Evolutionary conservation across 2,329 filamentous ascomycete species (phyloP), one percentile per base, ranked within the genome.

Genomic region (Microdochium nivale): DNA sequence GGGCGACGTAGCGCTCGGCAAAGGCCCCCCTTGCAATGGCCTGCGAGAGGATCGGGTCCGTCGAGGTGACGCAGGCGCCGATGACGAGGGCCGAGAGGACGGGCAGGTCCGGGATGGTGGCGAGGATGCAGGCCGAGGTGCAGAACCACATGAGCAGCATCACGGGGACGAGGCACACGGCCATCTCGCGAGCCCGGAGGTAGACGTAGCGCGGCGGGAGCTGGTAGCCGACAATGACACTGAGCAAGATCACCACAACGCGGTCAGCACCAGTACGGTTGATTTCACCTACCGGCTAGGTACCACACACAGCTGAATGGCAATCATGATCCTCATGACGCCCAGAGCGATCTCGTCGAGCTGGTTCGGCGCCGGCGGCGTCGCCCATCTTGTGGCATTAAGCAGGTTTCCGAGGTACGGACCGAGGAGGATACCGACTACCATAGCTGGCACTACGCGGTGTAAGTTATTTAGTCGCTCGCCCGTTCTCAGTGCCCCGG

Each of bases 1-100:
- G 79, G 0, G 84, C 84, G 14, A 88, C 80, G 62, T 87, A 88
- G 58, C 85, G 86, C 30, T 83, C 84, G 64, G 87, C 87, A 19
- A 54, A 57, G 1, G 35, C 21, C 46, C 53, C 52, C 2, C 49
- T 53, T 14, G 51, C 50, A 32, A 88, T 87, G 2, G 78, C 80
- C 59, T 87, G 87, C 11, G 80, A 84, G 25, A 88, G 67, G 1
- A 88, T 79, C 0, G 85, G 85, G 62, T 88, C 85, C 0, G 85
- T 88, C 1, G 84, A 85, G 1, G 83, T 86, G 27, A 88, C 77
- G 60, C 84, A 87, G 8, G 85, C 83, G 13, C 77, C 84, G 14
- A 87, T 72, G 21, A 81, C 77, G 19, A 88, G 67, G 0, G 84
- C 80, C 58, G 85, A 78, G 0, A 88, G 69, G 43, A 68, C 10